Base-by-base conservation (phyloP, 805 yeast species). In the Cyberlindnera petersonii region DNA sequence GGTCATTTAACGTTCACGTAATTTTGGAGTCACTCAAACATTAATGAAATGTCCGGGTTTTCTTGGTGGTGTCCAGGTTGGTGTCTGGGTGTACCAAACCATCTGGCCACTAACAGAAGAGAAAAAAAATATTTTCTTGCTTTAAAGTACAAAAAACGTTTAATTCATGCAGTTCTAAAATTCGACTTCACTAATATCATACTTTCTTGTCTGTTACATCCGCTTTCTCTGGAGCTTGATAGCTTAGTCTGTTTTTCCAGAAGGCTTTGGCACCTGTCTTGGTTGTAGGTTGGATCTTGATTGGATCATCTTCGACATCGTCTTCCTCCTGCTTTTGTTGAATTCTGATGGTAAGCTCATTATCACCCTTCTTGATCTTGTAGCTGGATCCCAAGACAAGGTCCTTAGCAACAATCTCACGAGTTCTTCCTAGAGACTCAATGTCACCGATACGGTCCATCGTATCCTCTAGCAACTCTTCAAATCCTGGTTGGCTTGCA, bases 361-460 rank as follows among this genome's bases (percentile, higher is more conserved):
- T 47, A 3, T 36, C 50, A 5, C 14, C 34, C 47, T 47, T 26
- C 46, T 49, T 28, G 41, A 72, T 23, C 17, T 56, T 54, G 49
- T 74, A 77, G 5, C 55, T 53, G 6, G 75, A 69, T 0, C 83
- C 84, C 4, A 61, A 54, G 14, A 71, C 68, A 41, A 86, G 68
- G 50, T 86, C 93, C 52, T 86, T 86, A 31, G 79, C 68, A 0
- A 82, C 78, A 5, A 86, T 41, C 52, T 86, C 95, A 41, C 93
- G 66, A 0, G 95, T 86, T 58, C 95, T 72, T 8, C 81, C 82
- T 39, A 86, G 64, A 1, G 86, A 73, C 60, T 86, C 95, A 35
- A 86, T 86, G 19, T 79, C 91, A 4, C 75, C 71, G 3, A 86
- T 84, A 35, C 95, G 64, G 37, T 79, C 76, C 9, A 75, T 60